These are phyloP conservation scores for Kazachstania taianensis DNA, from an alignment of 805 yeast genomes.

Conservation along the genomic window DNA sequence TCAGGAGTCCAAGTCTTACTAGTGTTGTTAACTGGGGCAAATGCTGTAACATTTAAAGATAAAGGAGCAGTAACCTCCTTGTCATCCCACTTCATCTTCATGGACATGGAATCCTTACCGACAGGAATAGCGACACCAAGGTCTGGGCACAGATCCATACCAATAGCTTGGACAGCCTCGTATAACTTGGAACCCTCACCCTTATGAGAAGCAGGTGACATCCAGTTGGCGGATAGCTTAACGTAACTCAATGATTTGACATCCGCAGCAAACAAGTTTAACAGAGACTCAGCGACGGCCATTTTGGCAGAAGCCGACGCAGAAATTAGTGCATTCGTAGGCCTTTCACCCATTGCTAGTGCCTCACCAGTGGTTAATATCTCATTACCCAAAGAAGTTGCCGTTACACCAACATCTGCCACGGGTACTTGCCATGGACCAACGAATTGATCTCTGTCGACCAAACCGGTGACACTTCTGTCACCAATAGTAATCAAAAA, in stretches of 20 bases:
- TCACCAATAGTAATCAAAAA: conserved; percentile 97
- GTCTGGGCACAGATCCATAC: conserved; percentile 87
- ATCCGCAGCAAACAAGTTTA: conserved; percentile 86
- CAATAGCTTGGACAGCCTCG: conserved; percentile 95
- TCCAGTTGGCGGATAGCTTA: conserved; percentile 95
- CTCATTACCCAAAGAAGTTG: conserved; percentile 73
- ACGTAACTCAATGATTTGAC: conserved; percentile 62
- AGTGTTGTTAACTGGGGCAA: conserved; percentile 77
- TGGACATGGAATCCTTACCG: conserved; percentile 98
- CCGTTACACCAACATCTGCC: conserved; percentile 95
- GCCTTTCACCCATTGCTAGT: conserved; percentile 94
- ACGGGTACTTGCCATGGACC: conserved; percentile 99
- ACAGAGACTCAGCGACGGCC: conserved; percentile 88
- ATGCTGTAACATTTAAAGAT: conserved; percentile 83
- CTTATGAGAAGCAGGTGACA: conserved; percentile 90
- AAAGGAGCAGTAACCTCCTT: conserved; percentile 94
- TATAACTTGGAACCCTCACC: conserved; percentile 94
- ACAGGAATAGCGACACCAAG: conserved; percentile 91
- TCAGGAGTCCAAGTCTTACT: conserved; percentile 94
- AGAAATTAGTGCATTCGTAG: conserved; percentile 76
- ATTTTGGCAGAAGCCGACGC: conserved; percentile 89
- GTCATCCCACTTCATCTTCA: conserved; percentile 96
- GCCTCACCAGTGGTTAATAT: conserved; percentile 86
- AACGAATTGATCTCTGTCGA: conserved; percentile 96
- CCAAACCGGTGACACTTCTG: conserved; percentile 91